Evolutionary conservation across 805 yeast species (phyloP).

Genomic region (Candida peoriensis): DNA sequence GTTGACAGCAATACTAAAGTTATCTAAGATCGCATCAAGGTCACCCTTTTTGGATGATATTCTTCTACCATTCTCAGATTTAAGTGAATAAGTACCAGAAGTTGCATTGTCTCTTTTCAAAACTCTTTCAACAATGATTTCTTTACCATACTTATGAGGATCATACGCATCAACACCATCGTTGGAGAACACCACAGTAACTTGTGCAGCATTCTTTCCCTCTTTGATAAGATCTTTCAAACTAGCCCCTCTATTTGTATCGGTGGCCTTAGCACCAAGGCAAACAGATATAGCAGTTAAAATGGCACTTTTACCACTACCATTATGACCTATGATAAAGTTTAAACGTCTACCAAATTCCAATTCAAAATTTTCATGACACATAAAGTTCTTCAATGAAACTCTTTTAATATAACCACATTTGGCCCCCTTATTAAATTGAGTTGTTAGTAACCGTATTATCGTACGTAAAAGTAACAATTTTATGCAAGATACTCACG

Average conservation of each 20-base stretch:
- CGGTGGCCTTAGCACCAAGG: conserved; percentile 82
- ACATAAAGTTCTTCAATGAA: conserved; percentile 75
- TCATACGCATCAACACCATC: conserved; percentile 61
- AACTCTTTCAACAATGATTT: conserved; percentile 65
- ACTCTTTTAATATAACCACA: conserved; percentile 68
- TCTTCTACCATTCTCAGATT: conserved; percentile 43
- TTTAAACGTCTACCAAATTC: conserved; percentile 75
- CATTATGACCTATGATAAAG: conserved; percentile 85
- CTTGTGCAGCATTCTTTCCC: conserved; percentile 65
- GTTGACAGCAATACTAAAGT: conserved; percentile 72
- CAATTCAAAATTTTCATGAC: conserved; percentile 76
- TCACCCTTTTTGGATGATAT: conserved; percentile 60
- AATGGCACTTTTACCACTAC: conserved; percentile 87
- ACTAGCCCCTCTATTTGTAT: conserved; percentile 78
- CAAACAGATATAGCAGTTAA: conserved; percentile 85
- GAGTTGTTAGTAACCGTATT: conserved; percentile 3
- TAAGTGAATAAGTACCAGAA: conserved; percentile 47
- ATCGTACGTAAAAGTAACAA: not conserved
- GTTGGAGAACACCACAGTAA: conserved; percentile 60
- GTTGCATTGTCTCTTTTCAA: conserved; percentile 46
- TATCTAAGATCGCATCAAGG: conserved; percentile 61
- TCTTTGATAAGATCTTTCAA: conserved; percentile 69
- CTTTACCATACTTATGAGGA: conserved; percentile 61
- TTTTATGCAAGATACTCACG: not conserved
- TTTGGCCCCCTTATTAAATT: conserved; percentile 1